Percentiles rank a stretch among this genome's conserved stretches.
Evolutionary conservation across 2,329 filamentous ascomycete genomes (phyloP).

Genomic region (Cladosporium sp.): DNA sequence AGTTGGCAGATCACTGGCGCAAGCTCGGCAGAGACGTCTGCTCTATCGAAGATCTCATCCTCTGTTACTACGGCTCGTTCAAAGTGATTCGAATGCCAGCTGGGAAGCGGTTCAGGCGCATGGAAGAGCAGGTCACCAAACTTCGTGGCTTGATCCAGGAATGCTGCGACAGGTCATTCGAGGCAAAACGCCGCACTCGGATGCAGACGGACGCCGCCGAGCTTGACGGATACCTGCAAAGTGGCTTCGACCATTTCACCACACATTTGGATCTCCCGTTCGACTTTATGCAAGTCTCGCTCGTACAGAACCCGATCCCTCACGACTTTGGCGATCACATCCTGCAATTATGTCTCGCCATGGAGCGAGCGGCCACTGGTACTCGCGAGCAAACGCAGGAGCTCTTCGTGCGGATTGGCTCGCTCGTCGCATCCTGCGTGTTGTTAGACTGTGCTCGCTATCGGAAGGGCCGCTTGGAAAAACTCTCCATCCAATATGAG

Average conservation of each 20-base stretch:
- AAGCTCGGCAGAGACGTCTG: constrained; percentile 43
- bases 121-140: constrained; percentile 51
- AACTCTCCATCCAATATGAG: too few species aligned
- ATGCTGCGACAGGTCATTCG: constrained; percentile 43
- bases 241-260: constrained; percentile 54
- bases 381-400: too few species aligned
- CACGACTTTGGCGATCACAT: constrained; percentile 54
- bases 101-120: constrained; percentile 46
- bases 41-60: constrained; percentile 49
- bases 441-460: constrained; percentile 43
- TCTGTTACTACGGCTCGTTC: constrained; percentile 54
- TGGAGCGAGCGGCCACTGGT: too few species aligned
- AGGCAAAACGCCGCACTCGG: constrained; percentile 46
- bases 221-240: constrained; percentile 50
- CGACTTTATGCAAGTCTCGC: constrained; percentile 52
- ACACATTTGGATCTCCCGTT: constrained; percentile 48
- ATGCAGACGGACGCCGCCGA: constrained; percentile 51
- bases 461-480: constrained; percentile 38
- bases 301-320: constrained; percentile 47
- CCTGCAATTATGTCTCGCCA: too few species aligned
- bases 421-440: constrained; percentile 30
- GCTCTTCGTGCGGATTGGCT: background rate
- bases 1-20: constrained; percentile 39
- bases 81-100: constrained; percentile 51
- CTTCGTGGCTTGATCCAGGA: constrained; percentile 46